These are phyloP conservation scores for Hypholoma sublateritium DNA, from an alignment of 768 basidiomycete genomes.

Conservation along the genomic window DNA sequence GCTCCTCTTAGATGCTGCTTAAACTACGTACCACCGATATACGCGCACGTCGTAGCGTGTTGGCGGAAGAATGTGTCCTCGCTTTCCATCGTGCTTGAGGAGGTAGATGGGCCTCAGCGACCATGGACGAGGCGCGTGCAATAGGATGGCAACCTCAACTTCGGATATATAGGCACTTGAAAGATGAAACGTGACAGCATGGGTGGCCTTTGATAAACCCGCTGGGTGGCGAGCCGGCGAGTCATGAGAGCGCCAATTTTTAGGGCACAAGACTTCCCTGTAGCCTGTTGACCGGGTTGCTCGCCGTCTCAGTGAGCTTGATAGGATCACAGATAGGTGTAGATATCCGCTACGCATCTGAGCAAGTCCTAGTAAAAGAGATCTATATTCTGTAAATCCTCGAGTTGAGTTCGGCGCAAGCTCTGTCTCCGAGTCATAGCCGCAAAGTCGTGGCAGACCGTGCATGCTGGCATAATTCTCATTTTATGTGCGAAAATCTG, in stretches of 20 bases:
- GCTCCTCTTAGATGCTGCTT: too few relatives aligned
- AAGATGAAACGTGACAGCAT: conserved; percentile 5
- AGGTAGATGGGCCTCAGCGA: neutral
- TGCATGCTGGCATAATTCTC: neutral
- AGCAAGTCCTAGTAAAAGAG: too few relatives aligned
- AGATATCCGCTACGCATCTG: too few relatives aligned
- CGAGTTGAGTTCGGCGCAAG: too few relatives aligned
- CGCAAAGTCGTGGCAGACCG: neutral
- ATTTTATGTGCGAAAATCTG: too few relatives aligned
- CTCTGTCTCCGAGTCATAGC: neutral
- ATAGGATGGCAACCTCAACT: neutral
- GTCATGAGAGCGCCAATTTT: too few relatives aligned
- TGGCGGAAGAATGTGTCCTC: neutral
- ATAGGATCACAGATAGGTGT: too few relatives aligned
- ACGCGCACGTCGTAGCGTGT: conserved; percentile 1
- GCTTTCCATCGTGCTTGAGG: neutral
- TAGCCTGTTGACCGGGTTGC: too few relatives aligned
- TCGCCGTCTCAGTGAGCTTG: too few relatives aligned
- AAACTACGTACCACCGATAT: conserved; percentile 7
- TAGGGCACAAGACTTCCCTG: too few relatives aligned
- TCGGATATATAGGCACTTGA: neutral
- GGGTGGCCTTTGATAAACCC: neutral
- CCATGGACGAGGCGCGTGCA: neutral
- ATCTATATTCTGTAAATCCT: too few relatives aligned
- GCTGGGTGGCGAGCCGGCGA: too few relatives aligned